phyloP scores from a whole-genome alignment of 208 protist species.

The Trypanosoma congolense region DNA sequence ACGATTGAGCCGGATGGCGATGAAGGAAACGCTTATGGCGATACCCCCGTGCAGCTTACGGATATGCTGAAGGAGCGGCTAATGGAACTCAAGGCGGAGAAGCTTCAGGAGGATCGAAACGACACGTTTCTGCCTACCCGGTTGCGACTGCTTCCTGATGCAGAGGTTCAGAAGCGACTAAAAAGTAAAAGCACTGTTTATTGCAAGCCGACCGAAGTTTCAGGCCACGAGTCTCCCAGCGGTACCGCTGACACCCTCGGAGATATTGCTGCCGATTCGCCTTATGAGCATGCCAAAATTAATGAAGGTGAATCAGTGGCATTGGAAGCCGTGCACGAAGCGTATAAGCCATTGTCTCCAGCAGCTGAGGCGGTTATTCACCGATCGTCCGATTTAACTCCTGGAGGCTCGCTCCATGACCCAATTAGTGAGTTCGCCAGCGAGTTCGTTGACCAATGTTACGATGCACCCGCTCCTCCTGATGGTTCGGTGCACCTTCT shows the following conservation, averaged over 20 bases:
- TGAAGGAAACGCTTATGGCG: slow-evolving; percentile 49
- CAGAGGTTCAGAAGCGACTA: slow-evolving; percentile 20
- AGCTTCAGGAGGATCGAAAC: slow-evolving; percentile 67
- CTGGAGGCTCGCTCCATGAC: slow-evolving; percentile 18
- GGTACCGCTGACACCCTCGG: slow-evolving; percentile 28
- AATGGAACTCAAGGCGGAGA: slow-evolving; percentile 82
- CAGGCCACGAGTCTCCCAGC: background rate
- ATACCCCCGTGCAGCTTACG: slow-evolving; percentile 81
- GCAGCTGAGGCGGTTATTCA: slow-evolving; percentile 7
- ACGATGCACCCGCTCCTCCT: background rate
- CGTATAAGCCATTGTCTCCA: background rate
- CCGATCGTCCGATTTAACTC: slow-evolving; percentile 15
- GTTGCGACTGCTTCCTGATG: slow-evolving; percentile 33
- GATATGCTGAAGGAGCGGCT: slow-evolving; percentile 86
- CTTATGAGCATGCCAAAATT: background rate
- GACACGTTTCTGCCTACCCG: slow-evolving; percentile 71
- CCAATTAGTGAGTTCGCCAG: slow-evolving; percentile 2
- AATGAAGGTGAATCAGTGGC: background rate
- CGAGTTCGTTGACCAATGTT: background rate
- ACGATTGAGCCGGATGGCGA: slow-evolving; percentile 50
- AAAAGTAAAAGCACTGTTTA: background rate
- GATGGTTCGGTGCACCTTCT: slow-evolving; percentile 57
- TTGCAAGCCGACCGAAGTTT: background rate
- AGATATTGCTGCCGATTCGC: slow-evolving; percentile 25
- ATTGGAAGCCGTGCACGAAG: background rate